Percentiles rank a stretch among this genome's conserved stretches.
Evolutionary conservation across 371 early-diverging fungal species (phyloP).

Genomic region (Dichotomocladium elegans): DNA sequence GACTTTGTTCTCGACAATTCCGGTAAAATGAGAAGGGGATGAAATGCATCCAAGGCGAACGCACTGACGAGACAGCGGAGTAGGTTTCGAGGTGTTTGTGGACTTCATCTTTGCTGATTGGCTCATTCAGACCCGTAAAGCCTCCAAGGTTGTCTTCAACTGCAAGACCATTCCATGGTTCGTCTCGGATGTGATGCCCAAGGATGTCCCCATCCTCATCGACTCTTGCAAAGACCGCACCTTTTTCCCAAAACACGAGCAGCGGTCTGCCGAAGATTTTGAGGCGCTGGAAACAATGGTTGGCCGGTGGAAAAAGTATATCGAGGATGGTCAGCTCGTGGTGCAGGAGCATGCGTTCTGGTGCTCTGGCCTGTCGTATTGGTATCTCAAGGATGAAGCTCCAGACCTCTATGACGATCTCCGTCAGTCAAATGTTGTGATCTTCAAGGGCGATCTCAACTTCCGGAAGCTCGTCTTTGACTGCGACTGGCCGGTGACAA

Average conservation of each 20-base stretch:
- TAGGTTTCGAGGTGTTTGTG: conserved; percentile 87
- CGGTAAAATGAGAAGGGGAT: too few relatives aligned
- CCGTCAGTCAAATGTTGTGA: conserved; percentile 57
- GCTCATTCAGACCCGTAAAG: conserved; percentile 70
- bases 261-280: conserved; percentile 27
- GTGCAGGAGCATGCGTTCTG: conserved; percentile 77
- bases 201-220: conserved; percentile 74
- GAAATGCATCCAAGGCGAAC: too few relatives aligned
- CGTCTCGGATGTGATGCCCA: conserved; percentile 81
- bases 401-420: conserved; percentile 60
- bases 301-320: conserved; percentile 63
- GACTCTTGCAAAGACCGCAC: conserved; percentile 34
- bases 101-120: conserved; percentile 89
- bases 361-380: conserved; percentile 78
- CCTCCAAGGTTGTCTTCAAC: conserved; percentile 73
- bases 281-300: conserved; percentile 53
- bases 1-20: conserved; percentile 87
- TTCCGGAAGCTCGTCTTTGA: conserved; percentile 92
- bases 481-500: conserved; percentile 77
- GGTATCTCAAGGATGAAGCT: conserved; percentile 63
- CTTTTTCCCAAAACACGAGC: conserved; percentile 37
- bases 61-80: too few relatives aligned
- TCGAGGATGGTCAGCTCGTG: conserved; percentile 57
- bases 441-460: conserved; percentile 97
- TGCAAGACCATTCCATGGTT: conserved; percentile 92